A percentile compares a stretch with the other conserved stretches of the same genome.
Conservation (phyloP, 163 green algal genomes). For the Picocystis sp. region DNA sequence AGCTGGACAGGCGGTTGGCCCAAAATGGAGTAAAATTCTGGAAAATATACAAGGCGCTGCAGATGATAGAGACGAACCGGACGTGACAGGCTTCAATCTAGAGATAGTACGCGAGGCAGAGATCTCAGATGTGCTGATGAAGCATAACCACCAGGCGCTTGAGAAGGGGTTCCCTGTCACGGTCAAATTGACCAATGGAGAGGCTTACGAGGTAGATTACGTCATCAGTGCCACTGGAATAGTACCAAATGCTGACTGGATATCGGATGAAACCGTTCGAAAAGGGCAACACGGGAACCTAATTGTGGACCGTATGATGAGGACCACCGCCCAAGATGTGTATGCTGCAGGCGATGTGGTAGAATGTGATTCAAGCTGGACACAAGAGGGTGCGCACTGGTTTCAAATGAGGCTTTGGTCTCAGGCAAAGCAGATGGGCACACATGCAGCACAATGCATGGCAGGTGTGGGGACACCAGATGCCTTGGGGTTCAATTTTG, state of each 20-base stretch:
- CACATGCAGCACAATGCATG: conserved; percentile 56
- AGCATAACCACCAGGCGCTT: not conserved
- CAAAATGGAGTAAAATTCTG: conserved; percentile 28
- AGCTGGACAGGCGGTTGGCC: conserved; percentile 34
- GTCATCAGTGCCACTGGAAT: conserved; percentile 61
- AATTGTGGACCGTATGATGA: conserved; percentile 31
- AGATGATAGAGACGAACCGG: not conserved
- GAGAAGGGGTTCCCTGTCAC: not conserved
- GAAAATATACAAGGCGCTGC: conserved; percentile 10
- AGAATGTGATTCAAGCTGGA: not conserved
- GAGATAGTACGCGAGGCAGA: conserved; percentile 1
- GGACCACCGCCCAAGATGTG: conserved; percentile 25
- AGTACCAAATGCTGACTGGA: conserved; percentile 37
- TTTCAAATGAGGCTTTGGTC: conserved; percentile 81
- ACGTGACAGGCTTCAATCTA: not conserved
- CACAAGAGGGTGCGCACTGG: conserved; percentile 26
- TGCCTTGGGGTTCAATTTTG: conserved; percentile 46
- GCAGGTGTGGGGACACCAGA: conserved; percentile 25
- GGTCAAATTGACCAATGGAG: conserved; percentile 1
- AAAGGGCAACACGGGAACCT: conserved; percentile 36
- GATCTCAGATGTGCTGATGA: not conserved
- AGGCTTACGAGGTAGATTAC: not conserved
- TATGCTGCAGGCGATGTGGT: conserved; percentile 37
- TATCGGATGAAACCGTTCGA: conserved; percentile 23
- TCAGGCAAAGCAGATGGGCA: conserved; percentile 46